Conservation (phyloP, 2,329 filamentous ascomycete genomes). For the Fusarium dimerum region DNA sequence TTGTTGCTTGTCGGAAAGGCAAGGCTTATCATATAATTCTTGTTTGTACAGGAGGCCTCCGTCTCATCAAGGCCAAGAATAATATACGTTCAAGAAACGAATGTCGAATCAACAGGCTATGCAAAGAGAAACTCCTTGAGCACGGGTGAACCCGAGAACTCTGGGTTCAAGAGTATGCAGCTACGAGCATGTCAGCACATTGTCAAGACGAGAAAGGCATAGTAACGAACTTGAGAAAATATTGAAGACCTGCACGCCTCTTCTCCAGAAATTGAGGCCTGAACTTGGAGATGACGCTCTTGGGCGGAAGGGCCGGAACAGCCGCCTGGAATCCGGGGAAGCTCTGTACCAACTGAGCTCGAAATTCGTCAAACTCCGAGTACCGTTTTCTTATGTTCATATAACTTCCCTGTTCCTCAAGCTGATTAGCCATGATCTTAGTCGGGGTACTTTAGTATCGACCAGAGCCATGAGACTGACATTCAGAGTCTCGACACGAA, state of each 20-base stretch:
- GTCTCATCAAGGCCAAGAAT: slow-evolving; percentile 8
- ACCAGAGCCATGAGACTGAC: slow-evolving; percentile 44
- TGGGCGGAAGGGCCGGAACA: slow-evolving; percentile 88
- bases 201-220: neutral
- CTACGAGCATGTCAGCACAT: slow-evolving; percentile 45
- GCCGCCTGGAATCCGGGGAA: slow-evolving; percentile 84
- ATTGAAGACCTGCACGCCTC: slow-evolving; percentile 78
- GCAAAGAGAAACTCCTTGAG: slow-evolving; percentile 87
- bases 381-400: slow-evolving; percentile 74
- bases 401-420: slow-evolving; percentile 51
- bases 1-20: slow-evolving; percentile 15
- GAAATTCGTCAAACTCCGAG: slow-evolving; percentile 88
- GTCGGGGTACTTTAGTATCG: slow-evolving; percentile 35
- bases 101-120: slow-evolving; percentile 33
- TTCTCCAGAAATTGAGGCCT: slow-evolving; percentile 83
- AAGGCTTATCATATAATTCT: slow-evolving; percentile 14
- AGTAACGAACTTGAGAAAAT: slow-evolving; percentile 81
- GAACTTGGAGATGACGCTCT: slow-evolving; percentile 87
- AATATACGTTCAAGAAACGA: slow-evolving; percentile 23
- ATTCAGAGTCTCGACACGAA: slow-evolving; percentile 81
- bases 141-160: slow-evolving; percentile 89
- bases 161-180: slow-evolving; percentile 88
- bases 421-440: slow-evolving; percentile 1
- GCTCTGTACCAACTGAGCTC: slow-evolving; percentile 69
- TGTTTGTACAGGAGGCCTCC: slow-evolving; percentile 26